phyloP scores from a whole-genome alignment of 1,284 basidiomycete species.

The Cutaneotrichosporon cavernicola region DNA sequence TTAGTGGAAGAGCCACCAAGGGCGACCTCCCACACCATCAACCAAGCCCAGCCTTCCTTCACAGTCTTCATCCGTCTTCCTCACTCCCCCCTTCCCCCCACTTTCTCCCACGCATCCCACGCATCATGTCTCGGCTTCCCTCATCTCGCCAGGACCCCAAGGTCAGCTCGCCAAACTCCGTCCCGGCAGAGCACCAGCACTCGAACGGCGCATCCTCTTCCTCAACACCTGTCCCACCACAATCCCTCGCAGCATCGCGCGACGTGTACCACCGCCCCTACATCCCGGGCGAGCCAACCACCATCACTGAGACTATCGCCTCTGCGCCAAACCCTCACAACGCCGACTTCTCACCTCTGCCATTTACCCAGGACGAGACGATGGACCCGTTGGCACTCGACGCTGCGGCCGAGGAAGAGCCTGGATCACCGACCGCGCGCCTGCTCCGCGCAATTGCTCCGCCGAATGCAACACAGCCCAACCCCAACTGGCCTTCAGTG shows the following conservation, averaged over 20 bases:
- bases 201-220: conserved; percentile 19
- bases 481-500: conserved; percentile 45
- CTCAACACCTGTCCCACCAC: conserved; percentile 1
- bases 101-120: background rate
- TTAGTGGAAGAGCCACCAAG: background rate
- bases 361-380: conserved; percentile 34
- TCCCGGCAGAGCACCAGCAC: conserved; percentile 28
- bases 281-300: conserved; percentile 31
- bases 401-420: conserved; percentile 33
- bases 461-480: conserved; percentile 43
- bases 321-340: conserved; percentile 44
- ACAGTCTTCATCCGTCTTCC: background rate
- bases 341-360: conserved; percentile 42
- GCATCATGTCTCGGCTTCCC: conserved; percentile 17
- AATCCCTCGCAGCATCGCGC: conserved; percentile 10
- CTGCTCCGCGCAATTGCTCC: conserved; percentile 48
- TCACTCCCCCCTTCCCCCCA: background rate
- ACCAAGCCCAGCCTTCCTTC: background rate
- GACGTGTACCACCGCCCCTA: conserved; percentile 19
- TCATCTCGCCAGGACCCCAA: conserved; percentile 20
- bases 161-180: conserved; percentile 6
- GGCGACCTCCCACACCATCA: background rate
- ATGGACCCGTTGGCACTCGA: conserved; percentile 38
- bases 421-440: conserved; percentile 47
- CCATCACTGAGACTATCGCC: conserved; percentile 45